Base-by-base conservation (phyloP, 2,329 filamentous ascomycete species). In the Colletotrichum tamarilloi region DNA sequence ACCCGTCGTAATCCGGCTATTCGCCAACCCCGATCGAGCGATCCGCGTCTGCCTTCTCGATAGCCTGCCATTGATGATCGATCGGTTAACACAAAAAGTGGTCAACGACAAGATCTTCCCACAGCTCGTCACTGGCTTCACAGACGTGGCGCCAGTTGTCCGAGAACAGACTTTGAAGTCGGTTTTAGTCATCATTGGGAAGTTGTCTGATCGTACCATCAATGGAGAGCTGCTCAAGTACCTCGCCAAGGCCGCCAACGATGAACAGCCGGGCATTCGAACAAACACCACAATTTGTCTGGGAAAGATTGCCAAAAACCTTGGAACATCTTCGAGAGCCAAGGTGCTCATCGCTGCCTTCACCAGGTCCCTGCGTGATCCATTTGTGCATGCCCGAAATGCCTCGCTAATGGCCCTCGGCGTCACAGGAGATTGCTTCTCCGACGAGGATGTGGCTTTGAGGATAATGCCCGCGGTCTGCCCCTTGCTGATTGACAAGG, bases 201-300 rank as follows among this genome's bases (percentile, higher is more conserved):
- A 99, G 83, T 87, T 99, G 0, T 97, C 95, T 1, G 97, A 99
- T 78, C 91, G 97, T 49, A 94, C 94, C 8, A 92, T 98, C 77
- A 99, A 99, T 77, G 96, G 97, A 67, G 97, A 99, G 77, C 87
- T 99, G 12, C 86, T 99, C 26, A 94, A 93, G 77, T 93, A 97
- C 79, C 88, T 99, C 32, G 97, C 97, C 56, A 98, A 97, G 82
- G 98, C 96, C 1, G 95, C 97, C 58, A 99, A 98, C 78, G 97
- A 99, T 75, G 97, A 98, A 78, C 96, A 99, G 79, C 95, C 97
- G 1, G 97, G 97, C 0, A 99, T 99, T 76, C 91, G 97, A 74
- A 99, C 97, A 9, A 99, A 99, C 81, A 99, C 97, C 0, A 99
- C 97, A 1, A 99, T 99, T 68, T 98, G 96, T 80, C 85, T 99